A percentile compares a stretch with the other conserved stretches of the same genome.
These are phyloP conservation scores for Persicaria tinctoria DNA, from an alignment of 148 eudicot species.

Conservation along the genomic window DNA sequence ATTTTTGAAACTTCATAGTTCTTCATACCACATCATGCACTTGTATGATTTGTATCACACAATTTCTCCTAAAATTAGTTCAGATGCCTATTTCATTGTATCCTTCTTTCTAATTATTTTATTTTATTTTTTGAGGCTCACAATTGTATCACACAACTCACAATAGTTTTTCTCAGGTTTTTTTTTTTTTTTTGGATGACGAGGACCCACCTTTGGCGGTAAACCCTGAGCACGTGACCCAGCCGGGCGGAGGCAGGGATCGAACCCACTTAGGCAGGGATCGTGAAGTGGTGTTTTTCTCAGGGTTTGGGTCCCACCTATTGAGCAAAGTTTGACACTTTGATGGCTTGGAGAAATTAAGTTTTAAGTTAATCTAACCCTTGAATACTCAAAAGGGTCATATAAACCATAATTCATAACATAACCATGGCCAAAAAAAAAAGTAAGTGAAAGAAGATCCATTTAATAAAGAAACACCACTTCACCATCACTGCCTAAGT, in stretches of 20 bases:
- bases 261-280: too few relatives aligned
- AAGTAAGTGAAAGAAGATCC: conserved; percentile 2
- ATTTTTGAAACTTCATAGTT: not conserved
- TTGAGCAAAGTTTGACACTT: not conserved
- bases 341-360: not conserved
- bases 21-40: not conserved
- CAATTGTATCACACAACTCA: too few relatives aligned
- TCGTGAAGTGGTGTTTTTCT: not conserved
- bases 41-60: not conserved
- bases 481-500: conserved; percentile 1
- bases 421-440: not conserved
- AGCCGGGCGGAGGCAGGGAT: too few relatives aligned
- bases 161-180: too few relatives aligned
- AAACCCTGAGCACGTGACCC: too few relatives aligned
- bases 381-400: conserved; percentile 4
- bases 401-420: not conserved
- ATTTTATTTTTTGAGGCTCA: not conserved
- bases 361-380: not conserved
- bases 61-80: not conserved
- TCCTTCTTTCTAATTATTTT: not conserved
- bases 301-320: not conserved
- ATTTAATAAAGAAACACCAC: conserved; percentile 2
- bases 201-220: too few relatives aligned
- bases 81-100: not conserved
- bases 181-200: too few relatives aligned